Percentiles rank a stretch among this genome's conserved stretches.
phyloP scores from a whole-genome alignment of 495 filamentous ascomycete genomes.

The Staphylotrichum longicolle region DNA sequence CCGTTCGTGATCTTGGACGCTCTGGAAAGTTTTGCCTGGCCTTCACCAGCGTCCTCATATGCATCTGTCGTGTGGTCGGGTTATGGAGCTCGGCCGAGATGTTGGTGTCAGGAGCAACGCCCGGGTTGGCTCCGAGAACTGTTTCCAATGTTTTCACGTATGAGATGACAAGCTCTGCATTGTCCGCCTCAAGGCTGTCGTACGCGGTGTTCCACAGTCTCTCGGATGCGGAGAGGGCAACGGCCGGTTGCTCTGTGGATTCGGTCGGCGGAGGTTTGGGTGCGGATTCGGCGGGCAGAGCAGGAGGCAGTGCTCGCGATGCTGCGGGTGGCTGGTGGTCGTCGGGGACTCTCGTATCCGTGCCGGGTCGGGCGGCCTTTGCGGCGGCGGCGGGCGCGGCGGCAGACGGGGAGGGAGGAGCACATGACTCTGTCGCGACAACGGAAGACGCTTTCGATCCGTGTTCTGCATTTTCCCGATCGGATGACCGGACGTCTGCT shows the following conservation, averaged over 20 bases:
- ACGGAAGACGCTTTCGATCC: conserved; percentile 9
- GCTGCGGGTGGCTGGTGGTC: conserved; percentile 10
- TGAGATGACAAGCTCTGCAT: conserved; percentile 25
- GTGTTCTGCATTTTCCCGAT: conserved; percentile 19
- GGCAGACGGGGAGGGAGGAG: conserved; percentile 13
- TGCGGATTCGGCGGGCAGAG: conserved; percentile 10
- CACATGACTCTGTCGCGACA: not conserved
- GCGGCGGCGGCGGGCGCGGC: conserved; percentile 10
- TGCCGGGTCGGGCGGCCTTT: conserved; percentile 5
- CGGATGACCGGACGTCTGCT: conserved; percentile 9
- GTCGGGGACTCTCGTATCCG: not conserved
- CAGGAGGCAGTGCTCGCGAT: conserved; percentile 12
- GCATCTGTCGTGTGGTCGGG: conserved; percentile 18
- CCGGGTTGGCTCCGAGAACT: conserved; percentile 19
- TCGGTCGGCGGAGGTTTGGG: conserved; percentile 11
- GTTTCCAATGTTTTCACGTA: conserved; percentile 26
- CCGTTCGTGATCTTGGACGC: conserved; percentile 22
- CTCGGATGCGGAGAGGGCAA: conserved; percentile 18
- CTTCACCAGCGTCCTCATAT: conserved; percentile 28
- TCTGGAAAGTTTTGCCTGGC: conserved; percentile 22
- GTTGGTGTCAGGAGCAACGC: conserved; percentile 11
- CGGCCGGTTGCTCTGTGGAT: conserved; percentile 18
- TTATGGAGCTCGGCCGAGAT: conserved; percentile 17
- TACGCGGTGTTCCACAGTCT: conserved; percentile 31
- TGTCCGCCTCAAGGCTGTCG: conserved; percentile 25